A percentile compares a stretch with the other conserved stretches of the same genome.
Evolutionary conservation across 139 green algal species (phyloP).

Genomic region (Spirogloea muscicola): DNA sequence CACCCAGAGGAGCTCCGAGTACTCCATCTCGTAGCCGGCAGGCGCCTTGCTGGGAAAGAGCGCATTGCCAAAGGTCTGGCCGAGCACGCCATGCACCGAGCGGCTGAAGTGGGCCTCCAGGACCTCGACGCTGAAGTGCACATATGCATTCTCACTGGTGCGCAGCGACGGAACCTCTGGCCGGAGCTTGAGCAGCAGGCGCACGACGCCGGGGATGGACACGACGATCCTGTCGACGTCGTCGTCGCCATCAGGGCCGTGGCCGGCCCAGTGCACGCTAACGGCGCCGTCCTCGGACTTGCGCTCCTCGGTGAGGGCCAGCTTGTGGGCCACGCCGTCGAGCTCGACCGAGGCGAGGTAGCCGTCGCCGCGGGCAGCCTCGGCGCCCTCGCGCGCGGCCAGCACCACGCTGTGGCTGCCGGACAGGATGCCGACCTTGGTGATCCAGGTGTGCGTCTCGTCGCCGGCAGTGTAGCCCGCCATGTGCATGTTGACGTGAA

Average conservation of each 20-base stretch:
- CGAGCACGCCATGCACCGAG: slow-evolving; percentile 8
- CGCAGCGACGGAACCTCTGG: background rate
- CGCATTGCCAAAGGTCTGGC: slow-evolving; percentile 3
- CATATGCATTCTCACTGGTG: background rate
- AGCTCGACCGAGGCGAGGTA: background rate
- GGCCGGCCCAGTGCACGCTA: background rate
- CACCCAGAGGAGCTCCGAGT: background rate
- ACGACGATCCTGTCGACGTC: background rate
- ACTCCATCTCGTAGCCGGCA: background rate
- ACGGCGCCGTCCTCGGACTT: too few relatives aligned
- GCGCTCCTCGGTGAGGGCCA: too few relatives aligned
- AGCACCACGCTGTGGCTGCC: background rate
- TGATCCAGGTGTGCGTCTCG: slow-evolving; percentile 2
- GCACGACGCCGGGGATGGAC: background rate
- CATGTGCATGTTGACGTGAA: slow-evolving; percentile 38
- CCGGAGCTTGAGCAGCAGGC: background rate
- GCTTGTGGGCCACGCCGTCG: slow-evolving; percentile 13
- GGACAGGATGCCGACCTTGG: slow-evolving; percentile 2
- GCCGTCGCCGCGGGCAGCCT: slow-evolving; percentile 4
- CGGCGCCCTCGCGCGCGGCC: background rate
- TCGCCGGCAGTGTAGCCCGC: background rate
- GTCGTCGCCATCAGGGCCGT: too few relatives aligned
- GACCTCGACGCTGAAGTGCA: background rate
- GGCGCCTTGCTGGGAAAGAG: background rate
- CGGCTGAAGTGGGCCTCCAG: background rate